Evolutionary conservation across 1,284 basidiomycete species (phyloP).

Genomic region (Stygiomarasmius scandens): DNA sequence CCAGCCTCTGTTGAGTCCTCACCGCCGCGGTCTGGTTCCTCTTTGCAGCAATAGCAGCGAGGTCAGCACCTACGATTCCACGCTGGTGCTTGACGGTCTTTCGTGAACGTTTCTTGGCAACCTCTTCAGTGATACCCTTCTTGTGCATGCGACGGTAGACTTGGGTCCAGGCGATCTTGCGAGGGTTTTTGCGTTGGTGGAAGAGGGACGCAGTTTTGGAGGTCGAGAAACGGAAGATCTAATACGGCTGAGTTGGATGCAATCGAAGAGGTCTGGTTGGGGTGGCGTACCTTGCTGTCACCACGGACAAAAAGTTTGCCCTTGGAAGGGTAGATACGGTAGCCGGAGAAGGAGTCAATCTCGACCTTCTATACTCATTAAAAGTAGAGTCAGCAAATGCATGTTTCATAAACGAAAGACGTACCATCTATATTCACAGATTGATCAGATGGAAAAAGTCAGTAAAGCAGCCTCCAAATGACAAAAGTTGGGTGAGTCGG

Average conservation of each 20-base stretch:
- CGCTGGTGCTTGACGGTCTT: conserved; percentile 98
- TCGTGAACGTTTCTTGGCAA: conserved; percentile 98
- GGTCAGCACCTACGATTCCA: conserved; percentile 96
- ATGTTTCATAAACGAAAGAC: conserved; percentile 24
- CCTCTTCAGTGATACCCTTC: conserved; percentile 99
- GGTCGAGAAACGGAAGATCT: conserved; percentile 92
- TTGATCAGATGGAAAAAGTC: conserved; percentile 11
- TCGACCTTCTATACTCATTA: conserved; percentile 85
- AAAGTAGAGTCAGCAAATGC: conserved; percentile 19
- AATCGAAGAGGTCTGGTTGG: too few species aligned
- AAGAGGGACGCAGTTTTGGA: conserved; percentile 97
- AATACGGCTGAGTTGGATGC: neutral
- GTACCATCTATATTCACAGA: conserved; percentile 47
- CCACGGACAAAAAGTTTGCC: conserved; percentile 95
- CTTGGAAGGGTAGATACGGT: conserved; percentile 95
- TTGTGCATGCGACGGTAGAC: conserved; percentile 99
- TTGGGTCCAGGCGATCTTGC: conserved; percentile 99
- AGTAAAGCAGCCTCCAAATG: conserved; percentile 16
- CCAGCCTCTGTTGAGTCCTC: conserved; percentile 79
- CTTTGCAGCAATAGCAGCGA: conserved; percentile 88
- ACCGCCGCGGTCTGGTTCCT: conserved; percentile 90
- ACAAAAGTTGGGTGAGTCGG: neutral
- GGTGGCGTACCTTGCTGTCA: conserved; percentile 85
- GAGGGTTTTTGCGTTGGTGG: conserved; percentile 99
- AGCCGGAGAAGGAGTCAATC: conserved; percentile 95